A percentile compares a stretch with the other conserved stretches of the same genome.
Conservation (phyloP, 352 stramenopile species). For the Phytophthora boehmeriae region DNA sequence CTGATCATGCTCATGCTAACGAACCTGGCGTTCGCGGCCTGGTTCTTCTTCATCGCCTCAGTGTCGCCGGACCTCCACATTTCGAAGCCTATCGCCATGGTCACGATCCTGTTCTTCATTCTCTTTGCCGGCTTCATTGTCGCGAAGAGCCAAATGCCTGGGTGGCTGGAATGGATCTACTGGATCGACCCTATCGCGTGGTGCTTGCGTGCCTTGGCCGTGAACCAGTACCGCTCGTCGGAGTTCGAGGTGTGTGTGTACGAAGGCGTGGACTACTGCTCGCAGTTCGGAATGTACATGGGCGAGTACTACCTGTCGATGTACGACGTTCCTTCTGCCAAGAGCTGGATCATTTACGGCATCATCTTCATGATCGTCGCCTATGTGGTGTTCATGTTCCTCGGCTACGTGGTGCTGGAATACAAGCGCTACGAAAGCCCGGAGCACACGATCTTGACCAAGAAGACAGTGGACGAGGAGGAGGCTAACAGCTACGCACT, state of each 20-base stretch:
- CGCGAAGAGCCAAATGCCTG: constrained; percentile 47
- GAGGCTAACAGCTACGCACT: constrained; percentile 21
- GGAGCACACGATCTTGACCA: constrained; percentile 26
- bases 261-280: constrained; percentile 45
- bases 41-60: constrained; percentile 54
- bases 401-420: constrained; percentile 37
- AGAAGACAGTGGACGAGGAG: constrained; percentile 22
- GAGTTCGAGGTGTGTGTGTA: constrained; percentile 42
- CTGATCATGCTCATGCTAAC: constrained; percentile 44
- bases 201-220: constrained; percentile 36
- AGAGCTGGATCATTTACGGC: constrained; percentile 39
- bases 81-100: constrained; percentile 39
- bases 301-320: constrained; percentile 46
- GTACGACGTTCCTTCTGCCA: constrained; percentile 35
- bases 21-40: constrained; percentile 49
- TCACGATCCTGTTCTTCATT: constrained; percentile 46
- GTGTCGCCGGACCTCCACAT: constrained; percentile 39
- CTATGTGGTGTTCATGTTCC: constrained; percentile 50
- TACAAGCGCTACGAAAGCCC: constrained; percentile 29
- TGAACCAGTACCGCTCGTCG: constrained; percentile 38
- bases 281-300: constrained; percentile 35
- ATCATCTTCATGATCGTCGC: constrained; percentile 41
- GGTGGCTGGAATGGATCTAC: constrained; percentile 56
- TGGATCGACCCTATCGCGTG: constrained; percentile 61
- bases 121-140: constrained; percentile 64